A percentile compares a stretch with the other conserved stretches of the same genome.
Conservation (phyloP, 73 alveolate genomes). For the Paramecium sexaurelia region DNA sequence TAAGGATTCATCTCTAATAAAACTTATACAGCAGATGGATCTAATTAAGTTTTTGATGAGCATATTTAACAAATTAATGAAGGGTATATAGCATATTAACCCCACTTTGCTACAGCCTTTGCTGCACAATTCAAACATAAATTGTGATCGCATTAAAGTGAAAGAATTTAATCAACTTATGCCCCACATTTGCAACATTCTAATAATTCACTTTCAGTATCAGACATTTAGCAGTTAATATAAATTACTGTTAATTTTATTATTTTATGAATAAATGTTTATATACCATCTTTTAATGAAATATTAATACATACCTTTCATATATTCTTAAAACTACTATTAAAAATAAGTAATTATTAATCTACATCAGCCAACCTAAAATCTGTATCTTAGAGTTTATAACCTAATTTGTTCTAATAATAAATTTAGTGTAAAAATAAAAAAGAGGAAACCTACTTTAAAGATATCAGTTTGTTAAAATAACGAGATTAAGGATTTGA, state of each 20-base stretch:
- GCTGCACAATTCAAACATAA: constrained; percentile 64
- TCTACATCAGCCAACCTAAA: too few species aligned
- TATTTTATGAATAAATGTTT: not conserved
- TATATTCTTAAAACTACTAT: not conserved
- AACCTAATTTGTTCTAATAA: too few species aligned
- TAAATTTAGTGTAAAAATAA: too few species aligned
- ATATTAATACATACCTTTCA: not conserved
- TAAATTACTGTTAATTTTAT: constrained; percentile 5
- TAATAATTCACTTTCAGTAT: constrained; percentile 28
- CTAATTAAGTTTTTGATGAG: constrained; percentile 38
- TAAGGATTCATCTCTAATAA: constrained; percentile 42
- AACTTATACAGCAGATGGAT: constrained; percentile 47
- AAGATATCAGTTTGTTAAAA: too few species aligned
- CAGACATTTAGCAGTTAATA: constrained; percentile 41
- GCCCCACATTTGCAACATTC: constrained; percentile 62
- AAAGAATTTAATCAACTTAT: constrained; percentile 49
- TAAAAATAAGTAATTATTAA: not conserved
- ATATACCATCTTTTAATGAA: not conserved
- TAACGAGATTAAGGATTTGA: too few species aligned
- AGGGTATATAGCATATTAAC: not conserved
- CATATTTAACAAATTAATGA: constrained; percentile 59
- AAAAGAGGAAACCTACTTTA: too few species aligned
- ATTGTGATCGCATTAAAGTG: constrained; percentile 60
- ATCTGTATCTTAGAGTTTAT: too few species aligned
- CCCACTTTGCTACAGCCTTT: not conserved